Evolutionary conservation across 2,329 filamentous ascomycete species (phyloP), one percentile per base, ranked within the genome.

Genomic region (Hymenoscyphus scutula): DNA sequence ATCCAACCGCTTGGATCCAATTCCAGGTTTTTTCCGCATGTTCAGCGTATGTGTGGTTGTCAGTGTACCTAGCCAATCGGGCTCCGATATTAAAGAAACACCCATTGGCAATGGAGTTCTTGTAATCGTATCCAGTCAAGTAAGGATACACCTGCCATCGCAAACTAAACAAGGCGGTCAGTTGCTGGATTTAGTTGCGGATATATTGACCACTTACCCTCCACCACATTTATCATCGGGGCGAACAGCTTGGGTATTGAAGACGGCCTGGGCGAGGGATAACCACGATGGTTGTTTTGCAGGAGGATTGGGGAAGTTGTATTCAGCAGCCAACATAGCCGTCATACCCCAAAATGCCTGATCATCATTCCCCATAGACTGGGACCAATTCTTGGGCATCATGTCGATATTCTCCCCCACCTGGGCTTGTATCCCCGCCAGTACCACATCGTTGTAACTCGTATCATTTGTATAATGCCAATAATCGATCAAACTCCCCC

Each of bases 131-230:
- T 57, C 71, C 71, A 11, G 67, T 84, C 77, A 71, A 65, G 51
- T 96, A 78, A 89, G 84, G 81, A 77, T 89, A 93, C 65, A 96
- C 89, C 77, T 96, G 92, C 92, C 92, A 96, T 66, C 89, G 85
- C 67, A 96, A 76, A 27, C 72, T 74, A 58, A 11, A 13, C 29
- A 19, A 19, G 7, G 23, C n/a, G n/a, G n/a, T 59, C 27, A 59
- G 57, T 53, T 27, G 10, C 55, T n/a, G 56, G 30, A 27, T 29
- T 54, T 4, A 17, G 6, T 8, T 23, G 13, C 5, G 25, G 13
- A 54, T 17, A 54, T 54, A 54, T 17, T 29, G 13, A 8, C 25
- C 51, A 70, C 71, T 68, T 57, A 73, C 10, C 92, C 92, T 57
- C 92, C 92, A 55, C 77, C 80, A 74, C 92, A 96, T 0, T 80